Conservation (phyloP, 1,139 yeast species). For the Scheffersomyces lignicola region DNA sequence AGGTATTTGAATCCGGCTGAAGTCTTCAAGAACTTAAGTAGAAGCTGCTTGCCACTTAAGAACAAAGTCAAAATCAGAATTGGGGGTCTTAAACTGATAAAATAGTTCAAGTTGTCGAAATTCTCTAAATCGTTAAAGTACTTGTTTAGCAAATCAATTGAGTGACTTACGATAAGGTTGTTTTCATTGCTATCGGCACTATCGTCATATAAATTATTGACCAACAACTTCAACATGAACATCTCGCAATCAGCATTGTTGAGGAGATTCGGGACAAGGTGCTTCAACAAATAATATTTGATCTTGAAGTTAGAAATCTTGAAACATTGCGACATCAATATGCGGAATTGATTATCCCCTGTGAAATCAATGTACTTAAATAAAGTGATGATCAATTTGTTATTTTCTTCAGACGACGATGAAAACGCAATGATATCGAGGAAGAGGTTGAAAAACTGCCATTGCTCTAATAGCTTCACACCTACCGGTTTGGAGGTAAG, state of each 20-base stretch:
- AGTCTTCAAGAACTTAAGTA: constrained; percentile 29
- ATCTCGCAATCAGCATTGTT: constrained; percentile 31
- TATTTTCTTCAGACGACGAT: constrained; percentile 31
- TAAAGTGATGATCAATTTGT: constrained; percentile 57
- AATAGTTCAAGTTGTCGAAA: constrained; percentile 19
- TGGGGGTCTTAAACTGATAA: constrained; percentile 32
- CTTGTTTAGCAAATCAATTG: constrained; percentile 45
- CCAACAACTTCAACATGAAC: constrained; percentile 50
- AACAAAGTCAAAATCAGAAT: constrained; percentile 25
- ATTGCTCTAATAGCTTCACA: constrained; percentile 64
- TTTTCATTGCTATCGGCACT: constrained; percentile 59
- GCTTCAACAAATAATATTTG: constrained; percentile 56
- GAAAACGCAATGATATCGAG: constrained; percentile 65
- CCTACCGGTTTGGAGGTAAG: constrained; percentile 64
- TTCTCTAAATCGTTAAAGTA: constrained; percentile 16
- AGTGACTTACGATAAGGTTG: constrained; percentile 53
- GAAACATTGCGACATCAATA: constrained; percentile 64
- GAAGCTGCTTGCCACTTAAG: constrained; percentile 26
- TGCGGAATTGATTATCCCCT: constrained; percentile 66
- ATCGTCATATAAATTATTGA: constrained; percentile 71
- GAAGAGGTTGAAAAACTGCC: constrained; percentile 82
- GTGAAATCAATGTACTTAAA: constrained; percentile 63
- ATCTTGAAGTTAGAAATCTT: constrained; percentile 55
- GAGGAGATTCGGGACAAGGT: constrained; percentile 47
- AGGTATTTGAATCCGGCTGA: constrained; percentile 39